A percentile compares a stretch with the other conserved stretches of the same genome.
Evolutionary conservation across 495 filamentous ascomycete genomes (phyloP).

Genomic region (Hyaloscypha bicolor): DNA sequence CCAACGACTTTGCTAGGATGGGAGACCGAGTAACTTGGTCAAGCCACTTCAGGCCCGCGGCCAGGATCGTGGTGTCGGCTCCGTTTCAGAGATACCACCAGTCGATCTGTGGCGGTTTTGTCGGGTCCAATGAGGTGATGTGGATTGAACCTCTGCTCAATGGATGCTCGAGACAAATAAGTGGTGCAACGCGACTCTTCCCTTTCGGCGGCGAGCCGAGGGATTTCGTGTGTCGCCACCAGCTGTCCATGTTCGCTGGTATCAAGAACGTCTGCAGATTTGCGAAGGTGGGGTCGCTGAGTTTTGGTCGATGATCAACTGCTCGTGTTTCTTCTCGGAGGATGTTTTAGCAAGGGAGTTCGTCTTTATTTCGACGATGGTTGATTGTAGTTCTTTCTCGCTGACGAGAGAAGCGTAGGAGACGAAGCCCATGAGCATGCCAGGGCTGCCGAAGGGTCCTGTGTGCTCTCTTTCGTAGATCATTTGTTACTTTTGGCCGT

Average conservation of each 20-base stretch:
- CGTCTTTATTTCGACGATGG: not conserved
- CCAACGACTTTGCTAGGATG: not conserved
- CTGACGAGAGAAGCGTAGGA: slow-evolving; percentile 9
- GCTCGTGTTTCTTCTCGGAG: slow-evolving; percentile 9
- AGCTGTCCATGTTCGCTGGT: slow-evolving; percentile 12
- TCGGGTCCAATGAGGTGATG: not conserved
- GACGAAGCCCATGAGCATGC: slow-evolving; percentile 3
- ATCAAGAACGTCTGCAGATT: slow-evolving; percentile 15
- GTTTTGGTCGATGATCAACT: slow-evolving; percentile 4
- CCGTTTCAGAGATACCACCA: not conserved
- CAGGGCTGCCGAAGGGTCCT: not conserved
- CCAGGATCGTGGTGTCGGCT: slow-evolving; percentile 6
- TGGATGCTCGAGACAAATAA: slow-evolving; percentile 6
- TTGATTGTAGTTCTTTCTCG: not conserved
- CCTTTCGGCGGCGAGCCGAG: slow-evolving; percentile 8
- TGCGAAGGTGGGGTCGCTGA: slow-evolving; percentile 8
- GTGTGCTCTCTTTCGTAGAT: not conserved
- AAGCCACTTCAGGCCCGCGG: slow-evolving; percentile 7
- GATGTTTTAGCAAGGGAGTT: slow-evolving; percentile 1
- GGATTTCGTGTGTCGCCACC: slow-evolving; percentile 4
- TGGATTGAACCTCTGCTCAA: not conserved
- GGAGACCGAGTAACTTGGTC: not conserved
- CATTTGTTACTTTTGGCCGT: not conserved
- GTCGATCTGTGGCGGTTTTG: not conserved
- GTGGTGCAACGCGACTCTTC: slow-evolving; percentile 1